Base-by-base conservation (phyloP, 31 red algal genomes). In the Porphyra umbilicalis region DNA sequence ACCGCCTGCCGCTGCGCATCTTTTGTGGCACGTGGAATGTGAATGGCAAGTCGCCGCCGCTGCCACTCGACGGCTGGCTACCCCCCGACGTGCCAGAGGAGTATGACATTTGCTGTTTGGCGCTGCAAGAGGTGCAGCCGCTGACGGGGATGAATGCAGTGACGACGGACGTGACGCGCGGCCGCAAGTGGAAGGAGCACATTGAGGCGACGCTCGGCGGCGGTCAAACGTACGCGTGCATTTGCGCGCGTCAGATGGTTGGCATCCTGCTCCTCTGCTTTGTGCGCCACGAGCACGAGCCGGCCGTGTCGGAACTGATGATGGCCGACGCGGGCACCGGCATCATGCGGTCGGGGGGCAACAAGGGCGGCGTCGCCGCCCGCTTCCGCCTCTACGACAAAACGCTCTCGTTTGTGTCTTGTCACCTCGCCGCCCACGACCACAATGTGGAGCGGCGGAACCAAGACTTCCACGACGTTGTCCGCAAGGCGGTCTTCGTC, bases 1-100 rank as follows among this genome's bases (percentile, higher is more conserved):
- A 77, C 33, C 35, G 79, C 15, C 90, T 89, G 34, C 37, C 83
- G 30, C 88, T 98, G 77, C 79, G 44, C n/a, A 68, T 99, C 32
- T 99, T 96, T 81, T 86, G 87, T 32, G 92, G 91, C 80, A 99
- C 97, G 30, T 99, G 94, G 91, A 99, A 99, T 80, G 97, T 99
- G 33, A 96, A 96, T 68, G 97, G 91, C 34, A 78, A 86, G 33
- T 68, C 82, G 30, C 91, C 91, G 13, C 78, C 75, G 29, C 35
- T 90, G 37, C 77, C 75, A 6, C 77, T 85, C 16, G 44, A 79
- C 16, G 83, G 38, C 34, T 93, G 92, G 91, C 39, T 95, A 9
- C 86, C 87, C 77, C 92, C 89, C n/a, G 81, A 87, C 75, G 11
- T 34, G 1, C 40, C 57, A n/a, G 85, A 85, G 35, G 32, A 39